These are phyloP conservation scores for Acer campestre DNA, from an alignment of 345 rosid species.

Conservation along the genomic window DNA sequence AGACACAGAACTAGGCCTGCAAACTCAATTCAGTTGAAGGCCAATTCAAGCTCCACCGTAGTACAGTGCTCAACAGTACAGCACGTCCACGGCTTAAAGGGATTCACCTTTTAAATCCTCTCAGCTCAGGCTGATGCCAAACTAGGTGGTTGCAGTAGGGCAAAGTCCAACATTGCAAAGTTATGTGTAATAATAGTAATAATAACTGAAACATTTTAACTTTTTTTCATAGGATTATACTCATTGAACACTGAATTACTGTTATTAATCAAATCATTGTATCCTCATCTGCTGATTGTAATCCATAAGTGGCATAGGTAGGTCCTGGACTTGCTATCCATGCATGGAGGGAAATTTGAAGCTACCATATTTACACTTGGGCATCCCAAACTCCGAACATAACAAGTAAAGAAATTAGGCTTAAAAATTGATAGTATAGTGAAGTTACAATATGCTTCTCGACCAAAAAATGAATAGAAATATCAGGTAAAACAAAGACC, in stretches of 20 bases:
- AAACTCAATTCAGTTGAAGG: background rate
- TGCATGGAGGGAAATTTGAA: background rate
- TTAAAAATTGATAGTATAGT: background rate
- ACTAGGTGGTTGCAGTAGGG: background rate
- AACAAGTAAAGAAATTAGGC: background rate
- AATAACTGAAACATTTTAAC: background rate
- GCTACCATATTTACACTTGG: background rate
- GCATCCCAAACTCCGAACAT: background rate
- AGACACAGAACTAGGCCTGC: background rate
- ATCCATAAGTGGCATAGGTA: background rate
- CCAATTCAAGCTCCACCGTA: background rate
- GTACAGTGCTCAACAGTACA: background rate
- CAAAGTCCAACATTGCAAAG: background rate
- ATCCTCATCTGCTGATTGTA: background rate
- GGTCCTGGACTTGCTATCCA: background rate
- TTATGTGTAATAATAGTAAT: background rate
- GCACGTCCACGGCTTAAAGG: background rate
- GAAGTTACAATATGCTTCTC: background rate
- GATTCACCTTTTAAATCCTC: background rate
- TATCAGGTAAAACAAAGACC: background rate
- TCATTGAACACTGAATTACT: background rate
- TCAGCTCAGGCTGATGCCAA: background rate
- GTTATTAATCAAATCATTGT: constrained; percentile 5
- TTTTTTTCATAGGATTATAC: background rate
- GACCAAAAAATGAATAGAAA: background rate